phyloP scores from a whole-genome alignment of 1,284 basidiomycete genomes.

The Papiliotrema terrestris region DNA sequence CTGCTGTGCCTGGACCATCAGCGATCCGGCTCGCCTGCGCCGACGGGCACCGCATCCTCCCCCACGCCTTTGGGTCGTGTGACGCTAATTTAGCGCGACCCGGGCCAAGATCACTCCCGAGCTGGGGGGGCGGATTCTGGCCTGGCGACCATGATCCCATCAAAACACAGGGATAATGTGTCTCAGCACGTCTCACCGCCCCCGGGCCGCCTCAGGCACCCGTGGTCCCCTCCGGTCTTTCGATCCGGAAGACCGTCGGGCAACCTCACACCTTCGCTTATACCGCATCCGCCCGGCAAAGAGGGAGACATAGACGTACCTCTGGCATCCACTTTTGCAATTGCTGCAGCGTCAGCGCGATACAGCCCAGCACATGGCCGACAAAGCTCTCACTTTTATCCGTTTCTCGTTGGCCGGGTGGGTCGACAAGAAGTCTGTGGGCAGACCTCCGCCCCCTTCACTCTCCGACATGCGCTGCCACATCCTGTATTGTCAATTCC shows the following conservation, averaged over 20 bases:
- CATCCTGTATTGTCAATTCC: conserved; percentile 54
- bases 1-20: conserved; percentile 29
- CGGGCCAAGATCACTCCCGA: too few species aligned
- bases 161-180: background rate
- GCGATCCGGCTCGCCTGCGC: background rate
- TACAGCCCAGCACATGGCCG: background rate
- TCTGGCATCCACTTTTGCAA: conserved; percentile 40
- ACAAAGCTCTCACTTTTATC: conserved; percentile 57
- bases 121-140: too few species aligned
- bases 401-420: conserved; percentile 70
- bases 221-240: too few species aligned
- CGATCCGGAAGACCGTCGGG: too few species aligned
- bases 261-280: too few species aligned
- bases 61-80: too few species aligned
- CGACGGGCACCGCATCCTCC: too few species aligned
- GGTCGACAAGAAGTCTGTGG: conserved; percentile 54
- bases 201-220: too few species aligned
- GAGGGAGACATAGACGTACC: conserved; percentile 12
- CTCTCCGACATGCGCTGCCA: conserved; percentile 61
- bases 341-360: conserved; percentile 13
- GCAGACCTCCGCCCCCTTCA: conserved; percentile 49
- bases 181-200: background rate
- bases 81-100: too few species aligned
- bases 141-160: background rate
- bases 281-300: too few species aligned